Conservation (phyloP, 176 grass and related monocot genomes). For the Puya raimondii region DNA sequence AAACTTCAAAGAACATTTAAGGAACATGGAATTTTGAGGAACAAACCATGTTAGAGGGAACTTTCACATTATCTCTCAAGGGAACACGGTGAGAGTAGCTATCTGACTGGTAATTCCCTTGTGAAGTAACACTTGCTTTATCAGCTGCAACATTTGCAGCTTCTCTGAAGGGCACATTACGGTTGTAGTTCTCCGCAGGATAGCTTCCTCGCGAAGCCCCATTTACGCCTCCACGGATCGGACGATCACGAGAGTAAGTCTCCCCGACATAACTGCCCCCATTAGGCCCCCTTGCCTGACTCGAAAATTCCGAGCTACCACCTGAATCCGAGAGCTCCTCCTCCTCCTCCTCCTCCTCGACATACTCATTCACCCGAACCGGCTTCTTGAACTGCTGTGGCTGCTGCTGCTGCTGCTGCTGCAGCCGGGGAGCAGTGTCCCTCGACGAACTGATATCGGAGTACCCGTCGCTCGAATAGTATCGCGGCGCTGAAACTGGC, state of each 20-base stretch:
- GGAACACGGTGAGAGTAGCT: slow-evolving; percentile 35
- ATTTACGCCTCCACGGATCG: slow-evolving; percentile 28
- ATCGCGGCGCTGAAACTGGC: slow-evolving; percentile 25
- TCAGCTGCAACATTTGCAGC: neutral
- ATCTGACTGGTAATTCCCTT: slow-evolving; percentile 14
- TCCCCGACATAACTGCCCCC: slow-evolving; percentile 38
- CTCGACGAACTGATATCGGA: slow-evolving; percentile 84
- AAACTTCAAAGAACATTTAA: slow-evolving; percentile 7
- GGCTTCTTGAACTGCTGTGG: slow-evolving; percentile 31
- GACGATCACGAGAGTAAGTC: slow-evolving; percentile 34
- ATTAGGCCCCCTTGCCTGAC: slow-evolving; percentile 24
- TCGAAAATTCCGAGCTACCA: slow-evolving; percentile 72
- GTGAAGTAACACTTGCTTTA: slow-evolving; percentile 2
- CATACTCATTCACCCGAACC: slow-evolving; percentile 32
- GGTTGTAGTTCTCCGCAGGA: neutral
- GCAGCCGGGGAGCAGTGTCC: slow-evolving; percentile 49
- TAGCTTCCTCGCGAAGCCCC: slow-evolving; percentile 18
- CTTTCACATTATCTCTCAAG: slow-evolving; percentile 20
- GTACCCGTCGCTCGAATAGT: slow-evolving; percentile 87
- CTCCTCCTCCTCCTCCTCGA: slow-evolving; percentile 72
- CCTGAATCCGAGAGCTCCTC: slow-evolving; percentile 47
- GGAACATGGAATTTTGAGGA: slow-evolving; percentile 5
- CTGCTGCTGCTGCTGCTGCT: slow-evolving; percentile 21
- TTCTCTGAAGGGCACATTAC: neutral
- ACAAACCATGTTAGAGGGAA: slow-evolving; percentile 22